phyloP scores from a whole-genome alignment of 306 rosid genomes.

The Trichosanthes truncata region DNA sequence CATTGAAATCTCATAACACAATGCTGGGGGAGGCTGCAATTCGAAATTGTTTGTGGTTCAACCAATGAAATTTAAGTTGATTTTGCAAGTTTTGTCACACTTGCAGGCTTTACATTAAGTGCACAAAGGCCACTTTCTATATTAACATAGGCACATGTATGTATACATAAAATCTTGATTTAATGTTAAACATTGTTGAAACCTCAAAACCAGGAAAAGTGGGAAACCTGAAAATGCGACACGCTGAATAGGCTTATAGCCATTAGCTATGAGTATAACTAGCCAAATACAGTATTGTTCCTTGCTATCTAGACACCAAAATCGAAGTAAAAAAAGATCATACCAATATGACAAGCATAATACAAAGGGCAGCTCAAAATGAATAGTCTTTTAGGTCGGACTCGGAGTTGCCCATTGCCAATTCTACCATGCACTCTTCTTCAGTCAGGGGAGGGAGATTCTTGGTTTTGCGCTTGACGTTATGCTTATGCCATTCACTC shows the following conservation, averaged over 20 bases:
- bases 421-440: constrained; percentile 65
- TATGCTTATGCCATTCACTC: constrained; percentile 96
- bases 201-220: neutral
- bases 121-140: too few relatives aligned
- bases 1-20: too few relatives aligned
- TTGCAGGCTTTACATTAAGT: too few relatives aligned
- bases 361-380: constrained; percentile 24
- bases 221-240: neutral
- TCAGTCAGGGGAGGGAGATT: constrained; percentile 69
- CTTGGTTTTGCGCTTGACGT: constrained; percentile 68
- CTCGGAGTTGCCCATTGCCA: constrained; percentile 47
- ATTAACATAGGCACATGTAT: neutral
- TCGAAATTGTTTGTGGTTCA: too few relatives aligned
- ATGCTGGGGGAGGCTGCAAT: too few relatives aligned
- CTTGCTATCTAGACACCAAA: neutral
- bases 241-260: neutral
- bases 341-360: neutral
- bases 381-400: constrained; percentile 82
- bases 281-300: neutral
- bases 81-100: too few relatives aligned
- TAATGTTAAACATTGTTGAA: neutral
- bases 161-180: neutral
- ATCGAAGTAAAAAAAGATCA: neutral
- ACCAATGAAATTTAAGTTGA: too few relatives aligned
- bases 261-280: neutral